phyloP scores from a whole-genome alignment of 1,284 basidiomycete genomes.

The Moesziomyces antarcticus region DNA sequence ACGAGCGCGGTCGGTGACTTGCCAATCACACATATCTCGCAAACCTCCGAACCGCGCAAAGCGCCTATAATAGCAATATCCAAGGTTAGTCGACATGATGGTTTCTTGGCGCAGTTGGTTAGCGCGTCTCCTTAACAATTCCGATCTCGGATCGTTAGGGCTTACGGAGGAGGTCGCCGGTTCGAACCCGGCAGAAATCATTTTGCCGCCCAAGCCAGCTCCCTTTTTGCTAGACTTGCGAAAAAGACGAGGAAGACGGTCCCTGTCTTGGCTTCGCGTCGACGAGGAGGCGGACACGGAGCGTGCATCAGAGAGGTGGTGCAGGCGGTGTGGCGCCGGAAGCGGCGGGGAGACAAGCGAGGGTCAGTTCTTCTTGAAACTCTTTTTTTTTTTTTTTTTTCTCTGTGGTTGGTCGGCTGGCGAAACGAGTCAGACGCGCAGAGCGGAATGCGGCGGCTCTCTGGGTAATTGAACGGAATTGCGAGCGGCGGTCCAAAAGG shows the following conservation, averaged over 20 bases:
- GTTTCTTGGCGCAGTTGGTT: slow-evolving; percentile 55
- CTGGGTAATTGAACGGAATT: slow-evolving; percentile 39
- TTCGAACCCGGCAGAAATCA: slow-evolving; percentile 56
- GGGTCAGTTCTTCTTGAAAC: slow-evolving; percentile 12
- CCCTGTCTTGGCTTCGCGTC: no score
- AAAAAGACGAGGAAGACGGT: no score
- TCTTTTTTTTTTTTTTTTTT: not conserved
- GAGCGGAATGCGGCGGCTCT: slow-evolving; percentile 4
- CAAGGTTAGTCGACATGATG: not conserved
- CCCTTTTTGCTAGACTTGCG: no score
- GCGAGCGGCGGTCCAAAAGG: not conserved
- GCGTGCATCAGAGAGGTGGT: no score
- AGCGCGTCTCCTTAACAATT: slow-evolving; percentile 56
- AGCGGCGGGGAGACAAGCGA: not conserved
- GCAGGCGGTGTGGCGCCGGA: no score
- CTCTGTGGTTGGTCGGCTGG: no score
- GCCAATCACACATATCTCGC: no score
- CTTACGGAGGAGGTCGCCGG: slow-evolving; percentile 54
- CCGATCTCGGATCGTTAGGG: slow-evolving; percentile 31
- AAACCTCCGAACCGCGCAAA: no score
- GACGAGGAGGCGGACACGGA: no score
- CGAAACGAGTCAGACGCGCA: slow-evolving; percentile 34
- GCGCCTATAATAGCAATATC: no score
- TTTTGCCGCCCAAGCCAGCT: not conserved
- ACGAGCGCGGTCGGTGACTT: no score